Evolutionary conservation across 805 yeast species (phyloP).

Genomic region (Vanderwaltozyma polyspora): DNA sequence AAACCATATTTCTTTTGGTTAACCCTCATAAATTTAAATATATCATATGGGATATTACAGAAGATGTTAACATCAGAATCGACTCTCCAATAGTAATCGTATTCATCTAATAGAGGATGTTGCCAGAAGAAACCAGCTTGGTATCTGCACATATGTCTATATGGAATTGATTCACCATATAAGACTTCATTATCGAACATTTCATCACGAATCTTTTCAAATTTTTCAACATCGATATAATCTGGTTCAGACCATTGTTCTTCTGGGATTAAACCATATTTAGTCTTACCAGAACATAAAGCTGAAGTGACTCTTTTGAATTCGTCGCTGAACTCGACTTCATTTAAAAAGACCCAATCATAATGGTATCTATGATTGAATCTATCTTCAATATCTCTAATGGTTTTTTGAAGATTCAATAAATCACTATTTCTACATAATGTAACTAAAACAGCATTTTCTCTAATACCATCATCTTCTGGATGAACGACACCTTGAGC

Average conservation of each 20-base stretch:
- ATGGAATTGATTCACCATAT: constrained; percentile 54
- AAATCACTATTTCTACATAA: constrained; percentile 64
- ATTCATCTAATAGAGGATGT: constrained; percentile 44
- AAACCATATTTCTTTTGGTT: constrained; percentile 53
- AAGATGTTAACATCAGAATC: constrained; percentile 54
- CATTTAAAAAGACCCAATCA: constrained; percentile 75
- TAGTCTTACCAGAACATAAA: constrained; percentile 45
- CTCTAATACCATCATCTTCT: constrained; percentile 28
- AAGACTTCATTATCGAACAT: constrained; percentile 37
- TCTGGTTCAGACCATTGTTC: constrained; percentile 65
- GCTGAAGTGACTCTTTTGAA: constrained; percentile 40
- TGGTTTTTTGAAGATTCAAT: constrained; percentile 43
- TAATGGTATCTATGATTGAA: constrained; percentile 54
- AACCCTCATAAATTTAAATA: constrained; percentile 48
- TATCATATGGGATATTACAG: constrained; percentile 56
- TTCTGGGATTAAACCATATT: constrained; percentile 49
- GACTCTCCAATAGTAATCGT: constrained; percentile 66
- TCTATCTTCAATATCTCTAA: constrained; percentile 52
- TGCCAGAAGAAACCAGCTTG: constrained; percentile 48
- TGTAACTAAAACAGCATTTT: constrained; percentile 58
- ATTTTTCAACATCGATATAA: constrained; percentile 46
- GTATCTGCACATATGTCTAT: constrained; percentile 55
- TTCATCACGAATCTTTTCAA: constrained; percentile 34
- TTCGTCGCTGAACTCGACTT: constrained; percentile 46
- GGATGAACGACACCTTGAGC: constrained; percentile 24